Evolutionary conservation across 2,329 filamentous ascomycete species (phyloP), one percentile per base, ranked within the genome.

Genomic region (Venturia asperata): DNA sequence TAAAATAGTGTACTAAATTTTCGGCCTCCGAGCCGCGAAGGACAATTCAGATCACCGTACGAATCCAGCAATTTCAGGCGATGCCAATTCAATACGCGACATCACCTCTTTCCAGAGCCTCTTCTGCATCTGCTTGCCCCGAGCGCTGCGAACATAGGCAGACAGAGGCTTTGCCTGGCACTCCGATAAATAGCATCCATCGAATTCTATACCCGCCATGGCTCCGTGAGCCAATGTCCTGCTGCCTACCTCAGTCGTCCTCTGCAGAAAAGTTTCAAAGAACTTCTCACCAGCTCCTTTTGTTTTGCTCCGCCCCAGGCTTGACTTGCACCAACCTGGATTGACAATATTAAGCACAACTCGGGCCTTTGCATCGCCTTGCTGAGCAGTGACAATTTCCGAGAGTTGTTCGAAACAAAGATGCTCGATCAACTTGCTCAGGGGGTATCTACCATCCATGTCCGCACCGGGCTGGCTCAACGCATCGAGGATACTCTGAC

Each of bases 201-300:
- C 58, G 15, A 15, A n/a, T 24, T 63, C 43, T 21, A 15, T 24
- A 10, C 66, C 66, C 7, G n/a, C 47, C 15, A 60, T 21, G 9
- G 66, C 45, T 4, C n/a, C 66, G 42, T 64, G 34, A 37, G 67
- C 30, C 56, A 67, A 39, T 10, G 66, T 67, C 61, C 66, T 58
- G 19, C 42, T 47, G 5, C 66, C 66, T 24, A 63, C 27, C 39
- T 67, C 66, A 3, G 66, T 21, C 6, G 66, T 63, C 21, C 66
- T 55, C 11, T 21, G 39, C 21, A 65, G 11, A 17, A 41, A 37
- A 1, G 17, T 21, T 21, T 41, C 15, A 9, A 62, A 24, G 10
- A 43, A 61, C 21, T 21, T n/a, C 10, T 27, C 21, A 15, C 11
- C 39, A 19, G 15, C 11, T 30, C 24, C 24, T 43, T 24, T 37